These are phyloP conservation scores for Fraxinus latifolia DNA, from an alignment of 305 asterid genomes.

Conservation along the genomic window DNA sequence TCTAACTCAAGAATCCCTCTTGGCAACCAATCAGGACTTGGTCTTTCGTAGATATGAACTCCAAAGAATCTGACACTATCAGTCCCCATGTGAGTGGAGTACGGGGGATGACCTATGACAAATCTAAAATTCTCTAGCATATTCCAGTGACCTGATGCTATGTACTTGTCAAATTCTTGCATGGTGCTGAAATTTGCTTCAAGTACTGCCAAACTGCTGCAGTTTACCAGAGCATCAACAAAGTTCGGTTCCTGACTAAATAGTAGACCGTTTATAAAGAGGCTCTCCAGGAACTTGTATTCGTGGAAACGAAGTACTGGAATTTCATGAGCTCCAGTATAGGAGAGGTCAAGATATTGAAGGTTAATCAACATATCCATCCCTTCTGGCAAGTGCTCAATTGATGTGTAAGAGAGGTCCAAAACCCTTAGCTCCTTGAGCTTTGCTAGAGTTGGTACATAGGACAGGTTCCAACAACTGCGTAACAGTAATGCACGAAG, in stretches of 20 bases:
- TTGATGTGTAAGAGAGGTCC: slow-evolving; percentile 28
- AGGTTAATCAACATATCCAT: slow-evolving; percentile 30
- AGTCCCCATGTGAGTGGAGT: slow-evolving; percentile 14
- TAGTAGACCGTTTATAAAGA: slow-evolving; percentile 12
- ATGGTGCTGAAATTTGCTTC: slow-evolving; percentile 25
- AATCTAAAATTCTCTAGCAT: slow-evolving; percentile 30
- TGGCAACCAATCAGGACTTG: slow-evolving; percentile 15
- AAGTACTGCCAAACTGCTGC: slow-evolving; percentile 22
- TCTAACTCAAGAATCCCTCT: slow-evolving; percentile 25
- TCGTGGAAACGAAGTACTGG: background rate
- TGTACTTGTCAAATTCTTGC: slow-evolving; percentile 19
- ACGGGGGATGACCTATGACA: slow-evolving; percentile 20
- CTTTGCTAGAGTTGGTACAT: slow-evolving; percentile 23
- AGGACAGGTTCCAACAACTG: slow-evolving; percentile 33
- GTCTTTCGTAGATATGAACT: background rate
- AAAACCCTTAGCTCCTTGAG: slow-evolving; percentile 27
- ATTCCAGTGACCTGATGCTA: slow-evolving; percentile 25
- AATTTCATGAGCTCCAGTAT: background rate
- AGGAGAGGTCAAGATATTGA: slow-evolving; percentile 28
- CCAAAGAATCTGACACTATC: slow-evolving; percentile 24
- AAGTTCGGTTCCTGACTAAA: background rate
- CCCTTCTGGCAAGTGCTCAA: slow-evolving; percentile 20
- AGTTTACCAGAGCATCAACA: background rate
- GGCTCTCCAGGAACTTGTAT: slow-evolving; percentile 26
- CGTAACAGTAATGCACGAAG: slow-evolving; percentile 28